Base-by-base conservation (phyloP, 2,329 filamentous ascomycete genomes). In the Ascochyta clinopodiicola region DNA sequence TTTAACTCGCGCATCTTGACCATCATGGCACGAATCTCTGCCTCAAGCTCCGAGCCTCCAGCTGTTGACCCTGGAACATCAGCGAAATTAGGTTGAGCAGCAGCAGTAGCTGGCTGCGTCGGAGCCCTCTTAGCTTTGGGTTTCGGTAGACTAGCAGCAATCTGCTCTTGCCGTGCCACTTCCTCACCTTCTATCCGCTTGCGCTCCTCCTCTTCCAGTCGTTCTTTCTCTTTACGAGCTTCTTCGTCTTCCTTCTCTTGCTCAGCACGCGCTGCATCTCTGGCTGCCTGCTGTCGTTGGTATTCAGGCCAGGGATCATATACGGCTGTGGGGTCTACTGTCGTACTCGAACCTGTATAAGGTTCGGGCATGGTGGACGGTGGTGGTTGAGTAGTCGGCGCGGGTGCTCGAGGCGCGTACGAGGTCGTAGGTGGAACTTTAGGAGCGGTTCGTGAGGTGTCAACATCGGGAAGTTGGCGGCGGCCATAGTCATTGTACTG, bases 1-100 rank as follows among this genome's bases (percentile, higher is more conserved):
- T 85, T 84, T 55, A 84, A 80, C 57, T 85, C 79, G 35, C 82
- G 77, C 82, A 86, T 85, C 61, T 82, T 84, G 32, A 82, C 78
- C 70, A 86, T 82, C 78, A 85, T 80, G 2, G 75, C 74, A 52
- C 80, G 79, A 70, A 85, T 83, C 62, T 84, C 79, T 2, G 72
- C 69, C 57, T 82, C 82, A 44, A 83, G 78, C 34, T 74, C 74
- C 0, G 45, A 22, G 12, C 44, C 43, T 4, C 38, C 59, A 25
- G 42, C 39, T 36, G 57, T 38, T 4, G 31, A 19, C 5, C 36
- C 46, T 34, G 15, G 37, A 6, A 51, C 17, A 37, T 61, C 63
- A 34, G 51, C 52, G 25, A 37, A 22, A 22, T 43, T 56, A 25
- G 62, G 32, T 17, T 40, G 24, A 22, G 49, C 21, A 32, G 36